Base-by-base conservation (phyloP, 164 flowering plant species). In the Santalum album region DNA sequence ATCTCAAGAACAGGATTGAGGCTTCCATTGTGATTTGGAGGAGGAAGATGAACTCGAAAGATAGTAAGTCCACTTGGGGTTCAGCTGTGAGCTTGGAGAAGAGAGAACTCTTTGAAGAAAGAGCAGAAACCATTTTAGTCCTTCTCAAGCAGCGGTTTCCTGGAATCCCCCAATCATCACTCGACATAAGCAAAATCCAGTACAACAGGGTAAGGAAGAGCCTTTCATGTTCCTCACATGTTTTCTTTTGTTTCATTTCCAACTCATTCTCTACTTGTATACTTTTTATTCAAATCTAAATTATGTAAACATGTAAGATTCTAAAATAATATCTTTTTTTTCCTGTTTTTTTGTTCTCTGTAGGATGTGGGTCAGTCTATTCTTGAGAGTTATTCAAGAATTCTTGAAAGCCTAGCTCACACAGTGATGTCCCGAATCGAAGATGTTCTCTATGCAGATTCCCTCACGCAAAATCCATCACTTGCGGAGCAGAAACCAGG, bases 21-120 rank as follows among this genome's bases (percentile, higher is more conserved):
- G 90, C 87, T 34, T 84, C 85, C 12, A 76, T 81, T 16, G 77
- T 84, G 59, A 84, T 81, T 26, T 84, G 87, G 87, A 75, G 63
- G 67, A 74, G 90, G 57, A 84, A 84, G 57, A 81, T 84, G 90
- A 59, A 64, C 62, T 74, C 69, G 17, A 83, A 83, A 63, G 90
- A 83, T 54, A 54, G 60, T 1, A 83, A 83, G 39, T 72, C 84
- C 25, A n/a, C n/a, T n/a, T 83, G 86, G 86, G 77, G 81, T 27
- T 77, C 90, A 27, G 79, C 73, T 3, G 76, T 80, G 5, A 80
- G 84, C 63, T 18, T 73, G 55, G 90, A 83, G 73, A 83, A 83
- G 63, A 71, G 90, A 66, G 86, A 80, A 54, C 65, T 71, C 10
- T 80, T 83, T 40, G 90, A 83, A 68, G 90, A 83, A 60, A 72